Percentiles rank a stretch among this genome's conserved stretches.
phyloP scores from a whole-genome alignment of 805 yeast species.

The Saccharomycopsis javanensis region DNA sequence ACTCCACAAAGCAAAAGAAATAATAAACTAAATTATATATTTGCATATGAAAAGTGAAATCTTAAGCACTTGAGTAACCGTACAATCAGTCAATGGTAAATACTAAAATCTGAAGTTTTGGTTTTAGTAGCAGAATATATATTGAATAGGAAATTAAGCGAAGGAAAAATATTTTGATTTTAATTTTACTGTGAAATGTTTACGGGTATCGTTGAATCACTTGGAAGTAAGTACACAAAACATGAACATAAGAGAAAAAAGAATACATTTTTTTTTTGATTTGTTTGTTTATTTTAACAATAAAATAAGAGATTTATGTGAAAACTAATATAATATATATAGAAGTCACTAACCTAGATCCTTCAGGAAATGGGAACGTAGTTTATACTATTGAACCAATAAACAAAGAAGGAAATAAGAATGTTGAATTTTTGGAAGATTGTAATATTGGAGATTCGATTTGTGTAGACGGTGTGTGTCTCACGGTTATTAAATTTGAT shows the following conservation, averaged over 20 bases:
- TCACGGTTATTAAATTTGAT: constrained; percentile 80
- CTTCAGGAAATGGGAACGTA: constrained; percentile 6
- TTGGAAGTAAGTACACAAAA: background rate
- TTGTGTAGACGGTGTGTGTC: constrained; percentile 78
- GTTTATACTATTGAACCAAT: background rate
- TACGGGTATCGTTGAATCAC: background rate
- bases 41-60: too few species aligned
- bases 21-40: too few species aligned
- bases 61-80: too few species aligned
- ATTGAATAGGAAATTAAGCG: too few species aligned
- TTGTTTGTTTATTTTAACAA: too few species aligned
- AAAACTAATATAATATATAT: background rate
- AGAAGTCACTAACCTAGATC: background rate
- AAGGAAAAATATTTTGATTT: too few species aligned
- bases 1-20: background rate
- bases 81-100: too few species aligned
- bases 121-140: too few species aligned
- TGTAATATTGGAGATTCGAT: constrained; percentile 93
- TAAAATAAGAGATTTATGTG: background rate
- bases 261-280: too few species aligned
- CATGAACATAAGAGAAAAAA: too few species aligned
- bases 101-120: too few species aligned
- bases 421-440: constrained; percentile 47
- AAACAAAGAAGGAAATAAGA: background rate
- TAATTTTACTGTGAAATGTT: background rate